phyloP scores from a whole-genome alignment of 331 rosid species.

The Quercus lobata region DNA sequence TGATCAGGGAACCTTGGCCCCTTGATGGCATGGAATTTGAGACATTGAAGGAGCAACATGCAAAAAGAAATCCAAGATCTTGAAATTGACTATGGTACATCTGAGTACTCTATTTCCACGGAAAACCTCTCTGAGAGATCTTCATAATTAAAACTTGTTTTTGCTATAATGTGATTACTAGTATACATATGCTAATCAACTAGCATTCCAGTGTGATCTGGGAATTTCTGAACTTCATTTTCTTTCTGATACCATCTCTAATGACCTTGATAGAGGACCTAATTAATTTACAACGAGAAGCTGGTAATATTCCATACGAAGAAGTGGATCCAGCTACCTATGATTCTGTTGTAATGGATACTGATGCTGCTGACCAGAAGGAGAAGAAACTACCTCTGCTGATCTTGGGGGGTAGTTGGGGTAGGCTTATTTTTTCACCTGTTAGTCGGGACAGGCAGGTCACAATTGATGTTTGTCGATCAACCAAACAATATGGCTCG shows the following conservation, averaged over 20 bases:
- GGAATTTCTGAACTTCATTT: not conserved
- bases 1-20: conserved; percentile 78
- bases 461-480: conserved; percentile 66
- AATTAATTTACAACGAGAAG: conserved; percentile 45
- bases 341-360: conserved; percentile 62
- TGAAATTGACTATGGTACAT: conserved; percentile 70
- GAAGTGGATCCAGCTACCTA: conserved; percentile 40
- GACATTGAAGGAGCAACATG: conserved; percentile 71
- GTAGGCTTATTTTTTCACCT: conserved; percentile 69
- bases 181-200: not conserved
- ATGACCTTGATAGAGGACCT: conserved; percentile 53
- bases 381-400: conserved; percentile 37
- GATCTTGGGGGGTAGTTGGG: conserved; percentile 97
- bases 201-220: not conserved
- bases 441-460: conserved; percentile 72
- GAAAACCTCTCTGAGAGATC: not conserved
- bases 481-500: conserved; percentile 59
- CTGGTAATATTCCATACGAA: conserved; percentile 31
- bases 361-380: conserved; percentile 37
- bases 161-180: not conserved
- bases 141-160: not conserved
- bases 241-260: conserved; percentile 9
- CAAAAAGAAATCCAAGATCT: conserved; percentile 69
- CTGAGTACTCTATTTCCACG: not conserved
- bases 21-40: conserved; percentile 76